Conservation (phyloP, 1,139 yeast genomes). For the Candida smagusa region DNA sequence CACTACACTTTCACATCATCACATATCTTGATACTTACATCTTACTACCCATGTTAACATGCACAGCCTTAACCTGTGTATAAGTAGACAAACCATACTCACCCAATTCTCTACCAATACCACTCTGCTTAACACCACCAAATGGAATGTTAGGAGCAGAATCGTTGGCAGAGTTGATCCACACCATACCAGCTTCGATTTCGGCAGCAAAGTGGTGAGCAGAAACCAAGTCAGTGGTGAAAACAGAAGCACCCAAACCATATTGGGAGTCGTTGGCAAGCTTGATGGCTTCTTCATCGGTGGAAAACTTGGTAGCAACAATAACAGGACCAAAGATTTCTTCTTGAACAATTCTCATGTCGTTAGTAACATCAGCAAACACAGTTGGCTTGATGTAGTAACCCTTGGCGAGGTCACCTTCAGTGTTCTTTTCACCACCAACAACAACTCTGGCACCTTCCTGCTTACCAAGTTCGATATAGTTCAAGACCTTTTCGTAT, state of each 20-base stretch:
- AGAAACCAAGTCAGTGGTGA: conserved; percentile 22
- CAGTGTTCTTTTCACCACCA: conserved; percentile 44
- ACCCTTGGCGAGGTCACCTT: conserved; percentile 40
- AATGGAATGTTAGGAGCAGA: conserved; percentile 76
- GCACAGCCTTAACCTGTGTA: conserved; percentile 78
- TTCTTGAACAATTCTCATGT: conserved; percentile 53
- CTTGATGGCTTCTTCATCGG: conserved; percentile 51
- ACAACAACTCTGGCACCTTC: conserved; percentile 53
- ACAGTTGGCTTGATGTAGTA: conserved; percentile 53
- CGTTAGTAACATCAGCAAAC: conserved; percentile 50
- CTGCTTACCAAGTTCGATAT: conserved; percentile 50
- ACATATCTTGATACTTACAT: conserved; percentile 10
- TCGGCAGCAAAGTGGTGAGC: conserved; percentile 47
- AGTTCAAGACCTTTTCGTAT: conserved; percentile 54
- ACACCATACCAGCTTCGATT: conserved; percentile 53
- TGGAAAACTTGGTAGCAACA: conserved; percentile 46
- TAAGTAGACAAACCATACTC: conserved; percentile 74
- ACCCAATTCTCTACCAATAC: conserved; percentile 87
- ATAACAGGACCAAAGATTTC: conserved; percentile 65
- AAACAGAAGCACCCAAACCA: conserved; percentile 47
- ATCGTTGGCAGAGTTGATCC: conserved; percentile 71
- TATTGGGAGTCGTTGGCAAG: conserved; percentile 52
- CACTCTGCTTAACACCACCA: conserved; percentile 76
- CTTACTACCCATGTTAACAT: conserved; percentile 52
- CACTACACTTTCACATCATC: background rate